Base-by-base conservation (phyloP, 2,329 filamentous ascomycete species). In the Raffaelea ambrosiae region DNA sequence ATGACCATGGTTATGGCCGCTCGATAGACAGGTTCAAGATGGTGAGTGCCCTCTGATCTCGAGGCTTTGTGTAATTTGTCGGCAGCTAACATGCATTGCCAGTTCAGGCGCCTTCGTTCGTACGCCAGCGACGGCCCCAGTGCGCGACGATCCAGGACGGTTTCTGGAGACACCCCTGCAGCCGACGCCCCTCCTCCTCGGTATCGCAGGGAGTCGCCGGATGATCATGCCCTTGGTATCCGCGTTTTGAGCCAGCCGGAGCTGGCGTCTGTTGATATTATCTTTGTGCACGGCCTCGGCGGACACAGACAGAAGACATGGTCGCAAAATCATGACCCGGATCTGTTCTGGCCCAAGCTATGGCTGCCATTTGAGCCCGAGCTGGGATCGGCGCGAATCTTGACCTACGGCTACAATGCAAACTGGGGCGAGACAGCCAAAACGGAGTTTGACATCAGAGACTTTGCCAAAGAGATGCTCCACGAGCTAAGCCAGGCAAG, bases 221-320 rank as follows among this genome's bases (percentile, higher is more conserved):
- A 9, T 33, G 31, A 33, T 16, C 9, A 16, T 9, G 31, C 9
- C 31, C 31, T 33, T 23, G 44, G 44, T 10, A 22, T 46, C 5
- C 35, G 18, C n/a, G 43, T 44, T 11, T 29, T 44, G 8, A 19
- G 18, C 29, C 4, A 26, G 8, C 43, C 43, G 13, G 31, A 44
- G 5, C 5, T 3, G 3, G 16, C 43, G 16, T 23, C 20, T 14
- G 35, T 50, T 14, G 54, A 61, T 43, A 54, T 61, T 4, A 40
- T 59, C 2, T 60, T 61, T 47, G 48, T 61, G 5, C 58, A 60
- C 44, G 58, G 58, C 5, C 56, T 61, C 3, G 53, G 52, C 4
- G 57, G 56, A 0, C 53, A 55, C n/a, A 57, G 55, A 19, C 35
- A 48, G 10, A 40, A 41, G 23, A 57, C 57, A 4, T 59, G 57